Base-by-base conservation (phyloP, 169 alveolate species). In the Eimeria praecox region DNA sequence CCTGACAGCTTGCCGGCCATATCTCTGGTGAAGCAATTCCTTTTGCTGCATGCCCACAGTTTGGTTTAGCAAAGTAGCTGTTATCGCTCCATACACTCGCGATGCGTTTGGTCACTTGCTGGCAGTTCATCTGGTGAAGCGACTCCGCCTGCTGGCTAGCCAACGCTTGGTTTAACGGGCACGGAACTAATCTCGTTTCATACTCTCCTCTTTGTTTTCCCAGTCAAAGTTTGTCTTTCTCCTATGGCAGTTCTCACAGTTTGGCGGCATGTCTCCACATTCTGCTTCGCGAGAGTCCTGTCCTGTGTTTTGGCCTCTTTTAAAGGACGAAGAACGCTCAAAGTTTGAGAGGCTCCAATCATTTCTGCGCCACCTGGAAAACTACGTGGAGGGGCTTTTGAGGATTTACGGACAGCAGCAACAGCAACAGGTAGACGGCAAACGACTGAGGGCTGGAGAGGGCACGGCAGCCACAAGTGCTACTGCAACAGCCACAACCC, bases 261-360 rank as follows among this genome's bases (percentile, higher is more conserved):
- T 64, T 24, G 5, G 75, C n/a, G 75, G n/a, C 16, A 24, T n/a
- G 8, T 5, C 16, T 24, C 75, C 40, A 64, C 75, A 64, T 5
- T 64, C 40, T 38, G 75, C 75, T 64, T 64, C 75, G 9, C 38
- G 75, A 64, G 16, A 64, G 16, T 64, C 75, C 75, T 46, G 24
- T 0, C 80, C n/a, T 75, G 78, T 75, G 46, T 44, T 42, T 69
- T 49, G 62, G 18, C 91, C 46, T 66, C 1, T 83, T 92, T 66
- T 20, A 12, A 80, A 92, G 95, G 92, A 56, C 30, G 82, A 78
- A 40, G 95, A 92, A 52, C 90, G 95, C 85, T 38, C 59, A 38
- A 92, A 92, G 85, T 92, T 92, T 66, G 92, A 92, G 62, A 86
- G 56, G 40, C 88, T 92, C 54, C 95, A 92, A 73, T 52, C 88